Percentiles rank a stretch among this genome's conserved stretches.
Conservation (phyloP, 2,329 filamentous ascomycete species). For the Stagonosporopsis vannaccii region DNA sequence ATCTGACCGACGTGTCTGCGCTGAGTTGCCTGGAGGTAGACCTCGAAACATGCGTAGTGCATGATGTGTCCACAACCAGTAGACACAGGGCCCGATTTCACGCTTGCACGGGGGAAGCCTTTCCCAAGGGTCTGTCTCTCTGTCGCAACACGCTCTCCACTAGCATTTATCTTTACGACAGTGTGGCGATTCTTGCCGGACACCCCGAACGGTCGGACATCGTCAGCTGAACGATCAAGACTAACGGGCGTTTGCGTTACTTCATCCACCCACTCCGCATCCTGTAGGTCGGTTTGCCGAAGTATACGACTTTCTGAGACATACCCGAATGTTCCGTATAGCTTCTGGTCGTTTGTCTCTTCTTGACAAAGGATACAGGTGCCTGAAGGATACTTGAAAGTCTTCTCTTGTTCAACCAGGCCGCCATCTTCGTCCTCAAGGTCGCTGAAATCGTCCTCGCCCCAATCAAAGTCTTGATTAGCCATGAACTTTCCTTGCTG, state of each 20-base stretch:
- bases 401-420: slow-evolving; percentile 70
- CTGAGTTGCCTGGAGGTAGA: slow-evolving; percentile 83
- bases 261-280: slow-evolving; percentile 85
- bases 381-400: slow-evolving; percentile 89
- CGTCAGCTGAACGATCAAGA: slow-evolving; percentile 84
- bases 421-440: slow-evolving; percentile 69
- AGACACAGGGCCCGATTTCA: slow-evolving; percentile 78
- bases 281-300: slow-evolving; percentile 82
- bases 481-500: slow-evolving; percentile 96
- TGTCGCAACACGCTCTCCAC: slow-evolving; percentile 73
- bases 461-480: slow-evolving; percentile 89
- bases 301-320: slow-evolving; percentile 86
- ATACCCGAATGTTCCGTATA: slow-evolving; percentile 94
- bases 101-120: slow-evolving; percentile 77
- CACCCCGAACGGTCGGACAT: slow-evolving; percentile 87
- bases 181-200: slow-evolving; percentile 82
- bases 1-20: slow-evolving; percentile 91
- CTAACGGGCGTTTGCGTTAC: slow-evolving; percentile 78
- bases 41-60: slow-evolving; percentile 95
- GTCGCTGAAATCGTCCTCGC: slow-evolving; percentile 79
- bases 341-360: slow-evolving; percentile 84
- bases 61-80: slow-evolving; percentile 97
- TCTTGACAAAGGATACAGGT: slow-evolving; percentile 98
- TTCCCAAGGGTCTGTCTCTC: slow-evolving; percentile 87
- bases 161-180: slow-evolving; percentile 76